Percentiles rank a stretch among this genome's conserved stretches.
These are phyloP conservation scores for Microdochium nivale DNA, from an alignment of 2,329 filamentous ascomycete species.

Conservation along the genomic window DNA sequence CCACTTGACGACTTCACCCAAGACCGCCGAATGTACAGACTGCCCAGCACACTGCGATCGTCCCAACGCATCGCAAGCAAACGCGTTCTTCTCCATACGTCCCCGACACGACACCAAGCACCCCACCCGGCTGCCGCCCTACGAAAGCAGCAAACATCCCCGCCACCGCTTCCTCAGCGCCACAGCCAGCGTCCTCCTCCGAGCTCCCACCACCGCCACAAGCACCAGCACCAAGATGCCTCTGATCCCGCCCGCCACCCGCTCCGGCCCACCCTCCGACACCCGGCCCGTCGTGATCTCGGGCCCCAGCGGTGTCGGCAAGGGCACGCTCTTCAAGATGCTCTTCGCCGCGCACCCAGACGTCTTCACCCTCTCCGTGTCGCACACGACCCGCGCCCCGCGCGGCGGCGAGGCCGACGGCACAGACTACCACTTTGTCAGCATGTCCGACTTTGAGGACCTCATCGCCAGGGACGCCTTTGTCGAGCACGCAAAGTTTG, in stretches of 20 bases:
- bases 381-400: slow-evolving; percentile 74
- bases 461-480: slow-evolving; percentile 65
- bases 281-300: slow-evolving; percentile 66
- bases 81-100: neutral
- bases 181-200: too few species aligned
- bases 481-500: slow-evolving; percentile 78
- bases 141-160: neutral
- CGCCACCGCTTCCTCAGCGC: neutral
- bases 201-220: neutral
- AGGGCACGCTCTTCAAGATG: slow-evolving; percentile 68
- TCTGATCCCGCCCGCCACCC: slow-evolving; percentile 1
- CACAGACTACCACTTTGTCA: slow-evolving; percentile 73
- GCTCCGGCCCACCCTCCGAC: slow-evolving; percentile 29
- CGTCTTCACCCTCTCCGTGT: slow-evolving; percentile 46
- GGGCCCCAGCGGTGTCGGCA: slow-evolving; percentile 72
- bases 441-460: slow-evolving; percentile 55
- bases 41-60: neutral
- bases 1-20: too few species aligned
- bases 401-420: slow-evolving; percentile 68
- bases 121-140: neutral
- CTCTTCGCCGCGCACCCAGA: slow-evolving; percentile 52
- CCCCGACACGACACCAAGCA: neutral
- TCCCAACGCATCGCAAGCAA: neutral
- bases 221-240: slow-evolving; percentile 6
- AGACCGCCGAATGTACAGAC: neutral